phyloP scores from a whole-genome alignment of 2,329 filamentous ascomycete species.

The Aspergillus amoenus region DNA sequence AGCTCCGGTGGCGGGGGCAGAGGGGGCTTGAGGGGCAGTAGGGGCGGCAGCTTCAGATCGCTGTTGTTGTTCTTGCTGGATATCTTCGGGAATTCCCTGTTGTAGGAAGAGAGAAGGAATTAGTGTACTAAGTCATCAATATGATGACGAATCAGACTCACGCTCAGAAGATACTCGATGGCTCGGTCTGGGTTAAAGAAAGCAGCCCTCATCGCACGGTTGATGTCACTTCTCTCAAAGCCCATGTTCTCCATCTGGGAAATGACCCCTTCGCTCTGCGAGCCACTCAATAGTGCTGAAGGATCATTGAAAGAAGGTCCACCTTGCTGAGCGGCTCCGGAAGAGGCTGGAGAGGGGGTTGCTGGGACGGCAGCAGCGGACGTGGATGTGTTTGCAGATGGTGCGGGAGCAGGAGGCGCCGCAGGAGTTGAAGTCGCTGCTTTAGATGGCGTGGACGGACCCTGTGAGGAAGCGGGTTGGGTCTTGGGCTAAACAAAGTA shows the following conservation, averaged over 20 bases:
- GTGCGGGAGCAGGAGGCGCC: slow-evolving; percentile 52
- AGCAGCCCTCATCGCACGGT: slow-evolving; percentile 90
- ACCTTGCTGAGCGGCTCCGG: slow-evolving; percentile 45
- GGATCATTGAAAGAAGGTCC: slow-evolving; percentile 62
- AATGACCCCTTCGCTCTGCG: slow-evolving; percentile 77
- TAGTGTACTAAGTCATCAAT: not conserved
- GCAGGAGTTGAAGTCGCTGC: slow-evolving; percentile 44
- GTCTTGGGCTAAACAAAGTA: slow-evolving; percentile 65
- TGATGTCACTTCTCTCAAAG: slow-evolving; percentile 83
- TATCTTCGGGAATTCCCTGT: slow-evolving; percentile 85
- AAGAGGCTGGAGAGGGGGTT: slow-evolving; percentile 48
- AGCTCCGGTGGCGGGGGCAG: slow-evolving; percentile 28
- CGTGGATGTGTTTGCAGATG: slow-evolving; percentile 47
- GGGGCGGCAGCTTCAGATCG: slow-evolving; percentile 52
- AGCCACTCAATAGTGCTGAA: slow-evolving; percentile 81
- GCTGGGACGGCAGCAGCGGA: slow-evolving; percentile 47
- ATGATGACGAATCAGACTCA: slow-evolving; percentile 46
- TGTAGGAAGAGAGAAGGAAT: slow-evolving; percentile 1
- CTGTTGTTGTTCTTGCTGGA: slow-evolving; percentile 67
- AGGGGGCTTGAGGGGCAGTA: slow-evolving; percentile 41
- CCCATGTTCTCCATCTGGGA: slow-evolving; percentile 97
- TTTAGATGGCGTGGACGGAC: slow-evolving; percentile 40
- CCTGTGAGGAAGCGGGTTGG: slow-evolving; percentile 42
- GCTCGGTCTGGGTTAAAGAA: slow-evolving; percentile 97
- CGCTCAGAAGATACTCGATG: slow-evolving; percentile 89